These are phyloP conservation scores for Kodamaea leandrae DNA, from an alignment of 805 yeast species.

Conservation along the genomic window DNA sequence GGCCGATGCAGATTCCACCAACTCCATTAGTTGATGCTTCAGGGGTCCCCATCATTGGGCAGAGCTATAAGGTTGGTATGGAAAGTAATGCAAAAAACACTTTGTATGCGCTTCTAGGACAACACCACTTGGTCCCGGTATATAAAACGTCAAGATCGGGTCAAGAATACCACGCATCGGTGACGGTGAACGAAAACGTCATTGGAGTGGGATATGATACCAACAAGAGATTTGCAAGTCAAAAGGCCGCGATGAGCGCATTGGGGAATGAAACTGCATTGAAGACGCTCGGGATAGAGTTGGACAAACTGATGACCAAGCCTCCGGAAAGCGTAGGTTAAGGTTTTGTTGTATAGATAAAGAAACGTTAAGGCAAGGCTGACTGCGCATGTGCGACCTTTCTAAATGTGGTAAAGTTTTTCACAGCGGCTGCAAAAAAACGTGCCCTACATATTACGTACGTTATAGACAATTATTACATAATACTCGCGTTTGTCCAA, in stretches of 20 bases:
- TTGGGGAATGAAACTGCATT: conserved; percentile 17
- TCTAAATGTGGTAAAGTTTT: no score
- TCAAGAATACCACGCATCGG: conserved; percentile 22
- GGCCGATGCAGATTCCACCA: conserved; percentile 7
- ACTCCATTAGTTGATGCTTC: conserved; percentile 3
- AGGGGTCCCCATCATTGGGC: conserved; percentile 10
- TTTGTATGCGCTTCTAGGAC: conserved; percentile 27
- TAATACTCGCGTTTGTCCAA: background rate
- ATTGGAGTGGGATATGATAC: conserved; percentile 32
- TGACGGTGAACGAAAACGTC: conserved; percentile 28
- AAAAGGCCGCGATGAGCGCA: conserved; percentile 38
- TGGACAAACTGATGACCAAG: conserved; percentile 1
- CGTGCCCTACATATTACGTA: background rate
- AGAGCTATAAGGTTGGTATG: conserved; percentile 12
- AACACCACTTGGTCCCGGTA: conserved; percentile 27
- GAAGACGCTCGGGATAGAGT: conserved; percentile 9
- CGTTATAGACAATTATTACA: background rate
- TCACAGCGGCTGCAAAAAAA: conserved; percentile 2
- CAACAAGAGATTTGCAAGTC: conserved; percentile 38
- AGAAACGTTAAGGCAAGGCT: background rate
- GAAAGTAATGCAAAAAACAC: conserved; percentile 28
- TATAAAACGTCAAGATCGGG: conserved; percentile 23
- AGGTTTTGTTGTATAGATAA: background rate
- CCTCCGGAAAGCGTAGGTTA: background rate
- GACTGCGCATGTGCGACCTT: no score